Base-by-base conservation (phyloP, 306 rosid genomes). In the Glycyrrhiza uralensis region DNA sequence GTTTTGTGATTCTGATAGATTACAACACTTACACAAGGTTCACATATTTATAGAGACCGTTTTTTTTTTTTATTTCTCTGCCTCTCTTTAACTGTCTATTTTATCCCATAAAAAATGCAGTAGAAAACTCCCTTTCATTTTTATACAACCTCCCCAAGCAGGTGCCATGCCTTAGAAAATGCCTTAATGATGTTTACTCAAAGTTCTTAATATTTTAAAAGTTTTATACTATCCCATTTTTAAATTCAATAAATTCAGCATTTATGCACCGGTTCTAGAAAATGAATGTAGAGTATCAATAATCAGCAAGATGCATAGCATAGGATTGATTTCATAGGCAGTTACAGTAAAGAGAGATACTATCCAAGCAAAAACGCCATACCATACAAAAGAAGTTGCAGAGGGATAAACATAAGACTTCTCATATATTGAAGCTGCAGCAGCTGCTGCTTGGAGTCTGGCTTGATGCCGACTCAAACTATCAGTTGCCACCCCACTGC, bases 401-500 rank as follows among this genome's bases (percentile, higher is more conserved):
- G 88, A 77, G 11, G 88, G 88, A 60, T 84, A 84, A n/a, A 84
- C 85, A 56, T 76, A 84, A 76, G 98, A 94, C 72, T 88, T 94
- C 89, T 87, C 97, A 76, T 94, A 94, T 74, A 89, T 79, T 41
- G 96, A 83, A 62, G 98, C 98, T 23, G 98, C 96, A 3, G 92
- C 87, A 12, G 96, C 96, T n/a, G 96, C 96, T 57, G 98, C 95
- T 85, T 57, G 97, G 58, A 89, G 95, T 82, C 97, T 89, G 44
- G 95, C 90, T 81, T 91, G 95, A 79, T 89, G 95, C 57, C 69
- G 84, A 79, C 89, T 91, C 70, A 86, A 41, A 74, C 61, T 82
- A 83, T 83, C 87, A 76, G 85, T 76, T 58, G 79, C 69, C 55
- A 7, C 74, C 56, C 81, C 85, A 66, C 72, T 82, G 56, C 81